A percentile compares a stretch with the other conserved stretches of the same genome.
These are phyloP conservation scores for Nyssa sinensis DNA, from an alignment of 148 eudicot species.

Conservation along the genomic window DNA sequence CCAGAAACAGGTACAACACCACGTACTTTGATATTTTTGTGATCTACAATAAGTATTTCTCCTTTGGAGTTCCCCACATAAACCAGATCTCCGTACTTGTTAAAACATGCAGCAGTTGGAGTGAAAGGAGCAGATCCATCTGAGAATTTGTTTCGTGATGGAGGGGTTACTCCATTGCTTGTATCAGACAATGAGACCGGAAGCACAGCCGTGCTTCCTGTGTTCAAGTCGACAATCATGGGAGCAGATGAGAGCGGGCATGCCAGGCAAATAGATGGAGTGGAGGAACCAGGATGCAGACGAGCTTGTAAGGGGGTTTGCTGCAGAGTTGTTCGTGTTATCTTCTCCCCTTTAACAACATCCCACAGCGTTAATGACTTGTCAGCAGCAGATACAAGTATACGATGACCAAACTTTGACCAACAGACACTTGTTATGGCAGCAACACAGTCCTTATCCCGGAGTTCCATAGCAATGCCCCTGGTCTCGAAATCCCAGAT, in stretches of 20 bases:
- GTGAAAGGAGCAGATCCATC: slow-evolving; percentile 76
- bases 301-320: slow-evolving; percentile 83
- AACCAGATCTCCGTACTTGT: slow-evolving; percentile 84
- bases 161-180: slow-evolving; percentile 42
- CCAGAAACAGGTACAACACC: slow-evolving; percentile 66
- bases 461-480: slow-evolving; percentile 76
- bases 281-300: slow-evolving; percentile 75
- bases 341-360: slow-evolving; percentile 75
- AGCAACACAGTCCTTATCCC: slow-evolving; percentile 66
- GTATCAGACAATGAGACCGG: slow-evolving; percentile 67
- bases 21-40: slow-evolving; percentile 42
- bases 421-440: slow-evolving; percentile 92
- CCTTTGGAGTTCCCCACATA: slow-evolving; percentile 93
- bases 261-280: slow-evolving; percentile 72
- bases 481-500: slow-evolving; percentile 94
- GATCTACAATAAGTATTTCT: slow-evolving; percentile 84
- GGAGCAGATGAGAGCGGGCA: slow-evolving; percentile 93
- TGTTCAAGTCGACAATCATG: slow-evolving; percentile 64
- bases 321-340: slow-evolving; percentile 54
- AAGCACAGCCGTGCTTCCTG: slow-evolving; percentile 50
- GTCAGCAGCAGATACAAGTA: slow-evolving; percentile 86
- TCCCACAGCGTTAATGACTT: slow-evolving; percentile 91
- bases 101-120: slow-evolving; percentile 88
- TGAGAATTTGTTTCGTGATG: slow-evolving; percentile 66
- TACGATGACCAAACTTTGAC: slow-evolving; percentile 86